These are phyloP conservation scores for Monosporascus sp. DNA, from an alignment of 2,329 filamentous ascomycete genomes.

Conservation along the genomic window DNA sequence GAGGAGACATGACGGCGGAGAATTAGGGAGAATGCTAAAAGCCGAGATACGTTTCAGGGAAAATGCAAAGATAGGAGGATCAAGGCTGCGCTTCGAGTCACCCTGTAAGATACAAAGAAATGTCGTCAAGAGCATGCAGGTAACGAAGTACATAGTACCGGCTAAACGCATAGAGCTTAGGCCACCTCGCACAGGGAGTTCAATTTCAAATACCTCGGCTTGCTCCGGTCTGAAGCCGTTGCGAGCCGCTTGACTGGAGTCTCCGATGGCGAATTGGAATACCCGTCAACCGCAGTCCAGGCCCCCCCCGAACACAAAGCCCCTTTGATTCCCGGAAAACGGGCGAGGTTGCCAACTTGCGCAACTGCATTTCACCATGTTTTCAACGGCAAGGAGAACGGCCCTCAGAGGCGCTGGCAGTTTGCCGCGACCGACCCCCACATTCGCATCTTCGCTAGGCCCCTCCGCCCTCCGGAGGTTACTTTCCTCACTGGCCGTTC, in stretches of 20 bases:
- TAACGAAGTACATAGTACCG: neutral
- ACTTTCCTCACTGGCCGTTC: conserved; percentile 81
- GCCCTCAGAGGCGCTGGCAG: conserved; percentile 18
- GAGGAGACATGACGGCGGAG: too few relatives aligned
- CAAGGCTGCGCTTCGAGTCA: too few relatives aligned
- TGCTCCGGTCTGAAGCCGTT: neutral
- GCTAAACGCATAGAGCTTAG: neutral
- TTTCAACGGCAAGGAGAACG: conserved; percentile 22
- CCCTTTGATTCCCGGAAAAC: neutral
- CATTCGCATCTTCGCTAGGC: conserved; percentile 30
- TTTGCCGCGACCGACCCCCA: conserved; percentile 19
- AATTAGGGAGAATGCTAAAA: too few relatives aligned
- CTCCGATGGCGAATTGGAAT: neutral
- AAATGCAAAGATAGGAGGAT: too few relatives aligned
- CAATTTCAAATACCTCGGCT: neutral
- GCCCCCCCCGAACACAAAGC: neutral
- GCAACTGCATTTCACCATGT: conserved; percentile 15
- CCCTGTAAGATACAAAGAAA: too few relatives aligned
- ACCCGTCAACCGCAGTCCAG: neutral
- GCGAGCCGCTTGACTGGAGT: neutral
- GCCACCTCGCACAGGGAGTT: neutral
- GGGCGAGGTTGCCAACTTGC: neutral
- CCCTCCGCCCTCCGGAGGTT: conserved; percentile 60
- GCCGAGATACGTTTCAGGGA: too few relatives aligned
- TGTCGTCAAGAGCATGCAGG: too few relatives aligned